Evolutionary conservation across 805 yeast species (phyloP), one percentile per base, ranked within the genome.

Genomic region (Candida wancherniae): DNA sequence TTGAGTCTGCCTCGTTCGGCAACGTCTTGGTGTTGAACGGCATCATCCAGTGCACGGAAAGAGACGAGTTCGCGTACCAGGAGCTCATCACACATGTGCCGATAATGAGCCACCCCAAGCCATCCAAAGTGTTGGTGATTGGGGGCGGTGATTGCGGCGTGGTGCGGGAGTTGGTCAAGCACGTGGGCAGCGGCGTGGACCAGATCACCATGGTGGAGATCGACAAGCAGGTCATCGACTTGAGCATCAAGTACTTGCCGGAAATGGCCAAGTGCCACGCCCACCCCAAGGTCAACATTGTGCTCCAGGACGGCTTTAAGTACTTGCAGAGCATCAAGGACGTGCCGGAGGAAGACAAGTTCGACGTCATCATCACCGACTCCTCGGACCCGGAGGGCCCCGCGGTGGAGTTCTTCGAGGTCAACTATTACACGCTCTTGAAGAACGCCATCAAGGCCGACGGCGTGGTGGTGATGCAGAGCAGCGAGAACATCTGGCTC

Each of bases 141-240:
- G 97, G 97, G 16, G 97, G 97, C 15, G 97, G 97, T 24, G 97
- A 87, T 56, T 95, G 97, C 42, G 97, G 97, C 39, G 95, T 87
- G 13, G 62, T 88, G 21, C 72, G 97, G 48, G 97, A 87, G 56
- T 79, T 84, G 11, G 75, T 85, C 26, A 88, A 87, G 59, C 90
- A 83, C 50, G 46, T 61, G 18, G 56, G 55, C 9, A 32, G 26
- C 13, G 65, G 69, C 5, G 63, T 70, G 26, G 80, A 81, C 43
- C 57, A 63, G 27, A 81, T 84, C 10, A 80, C 82, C 9, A 68
- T 87, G 55, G 90, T 84, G n/a, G 97, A 87, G 52, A 88, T 87
- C 41, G 97, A 87, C 58, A 80, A 79, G 51, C 71, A 79, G 39
- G 96, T 87, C 17, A 84, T 86, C 34, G 67, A 75, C 29, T 67